Conservation (phyloP, 148 eudicot genomes). For the Diospyros kaki region DNA sequence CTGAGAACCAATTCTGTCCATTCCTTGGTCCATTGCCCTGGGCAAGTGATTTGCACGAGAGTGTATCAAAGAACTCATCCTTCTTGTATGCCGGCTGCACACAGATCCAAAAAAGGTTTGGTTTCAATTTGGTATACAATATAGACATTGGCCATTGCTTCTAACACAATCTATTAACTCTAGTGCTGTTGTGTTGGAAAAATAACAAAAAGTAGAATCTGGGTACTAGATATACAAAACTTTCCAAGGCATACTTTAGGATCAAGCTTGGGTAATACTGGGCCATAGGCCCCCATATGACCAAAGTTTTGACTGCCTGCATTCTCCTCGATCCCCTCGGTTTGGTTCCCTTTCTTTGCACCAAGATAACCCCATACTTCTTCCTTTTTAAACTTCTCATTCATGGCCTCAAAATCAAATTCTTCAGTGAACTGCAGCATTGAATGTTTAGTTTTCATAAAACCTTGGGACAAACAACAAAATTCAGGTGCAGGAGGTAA, state of each 20-base stretch:
- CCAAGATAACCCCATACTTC: constrained; percentile 28
- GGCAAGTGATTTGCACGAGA: constrained; percentile 16
- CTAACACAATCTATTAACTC: not conserved
- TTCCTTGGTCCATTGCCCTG: constrained; percentile 13
- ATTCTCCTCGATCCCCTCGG: constrained; percentile 1
- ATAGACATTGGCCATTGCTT: not conserved
- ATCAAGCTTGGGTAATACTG: not conserved
- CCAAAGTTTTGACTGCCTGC: constrained; percentile 11
- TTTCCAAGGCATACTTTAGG: constrained; percentile 8
- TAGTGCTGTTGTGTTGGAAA: not conserved
- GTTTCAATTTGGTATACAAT: not conserved
- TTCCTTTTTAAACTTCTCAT: constrained; percentile 25
- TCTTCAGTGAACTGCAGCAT: constrained; percentile 19
- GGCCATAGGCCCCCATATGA: constrained; percentile 2
- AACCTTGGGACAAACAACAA: not conserved
- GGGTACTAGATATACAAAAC: not conserved
- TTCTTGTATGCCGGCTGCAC: constrained; percentile 23
- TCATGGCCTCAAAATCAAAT: constrained; percentile 29
- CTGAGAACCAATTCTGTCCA: constrained; percentile 15
- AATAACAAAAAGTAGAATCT: not conserved
- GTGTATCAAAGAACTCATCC: constrained; percentile 24
- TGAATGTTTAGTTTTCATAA: constrained; percentile 9
- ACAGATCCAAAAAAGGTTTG: constrained; percentile 2
- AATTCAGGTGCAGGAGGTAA: constrained; percentile 1
- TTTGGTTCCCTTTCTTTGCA: constrained; percentile 14